These are phyloP conservation scores for Myriosclerotinia curreyana DNA, from an alignment of 2,329 filamentous ascomycete genomes.

Conservation along the genomic window DNA sequence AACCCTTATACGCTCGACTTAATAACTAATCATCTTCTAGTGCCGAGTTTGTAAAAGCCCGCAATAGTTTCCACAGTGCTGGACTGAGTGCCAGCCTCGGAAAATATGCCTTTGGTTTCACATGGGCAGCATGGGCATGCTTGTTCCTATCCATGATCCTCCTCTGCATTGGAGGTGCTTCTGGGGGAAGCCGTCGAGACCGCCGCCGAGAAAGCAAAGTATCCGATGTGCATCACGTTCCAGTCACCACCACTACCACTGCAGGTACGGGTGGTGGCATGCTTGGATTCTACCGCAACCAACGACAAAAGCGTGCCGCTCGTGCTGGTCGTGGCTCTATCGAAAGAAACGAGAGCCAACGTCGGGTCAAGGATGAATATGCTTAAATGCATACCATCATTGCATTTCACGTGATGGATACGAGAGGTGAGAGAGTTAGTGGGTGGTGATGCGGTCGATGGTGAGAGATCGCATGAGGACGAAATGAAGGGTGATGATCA, in stretches of 20 bases:
- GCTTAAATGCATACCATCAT: constrained; percentile 11
- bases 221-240: neutral
- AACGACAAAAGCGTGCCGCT: constrained; percentile 5
- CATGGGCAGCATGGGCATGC: constrained; percentile 67
- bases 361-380: constrained; percentile 20
- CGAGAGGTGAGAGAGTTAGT: neutral
- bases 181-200: neutral
- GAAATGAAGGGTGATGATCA: neutral
- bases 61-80: constrained; percentile 58
- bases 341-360: constrained; percentile 8
- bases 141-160: constrained; percentile 64
- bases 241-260: neutral
- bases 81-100: constrained; percentile 61
- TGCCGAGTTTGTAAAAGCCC: constrained; percentile 64
- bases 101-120: constrained; percentile 69
- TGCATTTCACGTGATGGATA: neutral
- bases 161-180: constrained; percentile 59
- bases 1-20: neutral
- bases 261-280: neutral
- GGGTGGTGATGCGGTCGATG: neutral
- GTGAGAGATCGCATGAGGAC: neutral
- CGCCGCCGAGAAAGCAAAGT: neutral
- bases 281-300: constrained; percentile 18
- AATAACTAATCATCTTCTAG: constrained; percentile 39
- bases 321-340: constrained; percentile 9